These are phyloP conservation scores for Echites panduratus DNA, from an alignment of 257 asterid species.

Conservation along the genomic window DNA sequence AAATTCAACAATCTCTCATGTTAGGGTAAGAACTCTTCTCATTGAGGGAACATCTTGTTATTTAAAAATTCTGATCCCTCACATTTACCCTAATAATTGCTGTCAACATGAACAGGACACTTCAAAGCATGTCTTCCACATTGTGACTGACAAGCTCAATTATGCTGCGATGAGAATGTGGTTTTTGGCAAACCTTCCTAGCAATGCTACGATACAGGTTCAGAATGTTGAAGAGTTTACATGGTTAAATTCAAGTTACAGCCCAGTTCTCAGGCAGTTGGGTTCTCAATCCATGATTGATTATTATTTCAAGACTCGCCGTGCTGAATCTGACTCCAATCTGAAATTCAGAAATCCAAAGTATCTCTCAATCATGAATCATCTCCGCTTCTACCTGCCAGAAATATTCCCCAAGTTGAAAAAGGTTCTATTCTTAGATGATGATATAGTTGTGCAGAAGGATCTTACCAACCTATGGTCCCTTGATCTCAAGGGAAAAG, in stretches of 20 bases:
- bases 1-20: slow-evolving; percentile 72
- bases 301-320: slow-evolving; percentile 70
- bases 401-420: slow-evolving; percentile 82
- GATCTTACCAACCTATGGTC: slow-evolving; percentile 81
- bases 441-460: slow-evolving; percentile 77
- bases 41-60: neutral
- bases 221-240: slow-evolving; percentile 83
- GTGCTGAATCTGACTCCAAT: slow-evolving; percentile 72
- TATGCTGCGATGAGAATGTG: slow-evolving; percentile 96
- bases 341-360: slow-evolving; percentile 85
- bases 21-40: slow-evolving; percentile 48
- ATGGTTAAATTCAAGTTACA: slow-evolving; percentile 90
- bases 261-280: slow-evolving; percentile 87
- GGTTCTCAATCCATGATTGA: slow-evolving; percentile 75
- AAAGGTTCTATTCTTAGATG: slow-evolving; percentile 86
- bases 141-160: slow-evolving; percentile 85
- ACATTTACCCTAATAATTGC: slow-evolving; percentile 9
- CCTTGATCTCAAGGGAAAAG: slow-evolving; percentile 69
- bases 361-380: slow-evolving; percentile 93
- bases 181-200: slow-evolving; percentile 83
- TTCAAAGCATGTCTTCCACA: slow-evolving; percentile 72
- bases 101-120: slow-evolving; percentile 46
- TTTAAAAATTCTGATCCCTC: neutral
- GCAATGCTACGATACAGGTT: slow-evolving; percentile 61
- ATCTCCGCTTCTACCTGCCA: slow-evolving; percentile 87